Evolutionary conservation across 495 filamentous ascomycete species (phyloP), one percentile per base, ranked within the genome.

Genomic region (Penicillium fimorum): DNA sequence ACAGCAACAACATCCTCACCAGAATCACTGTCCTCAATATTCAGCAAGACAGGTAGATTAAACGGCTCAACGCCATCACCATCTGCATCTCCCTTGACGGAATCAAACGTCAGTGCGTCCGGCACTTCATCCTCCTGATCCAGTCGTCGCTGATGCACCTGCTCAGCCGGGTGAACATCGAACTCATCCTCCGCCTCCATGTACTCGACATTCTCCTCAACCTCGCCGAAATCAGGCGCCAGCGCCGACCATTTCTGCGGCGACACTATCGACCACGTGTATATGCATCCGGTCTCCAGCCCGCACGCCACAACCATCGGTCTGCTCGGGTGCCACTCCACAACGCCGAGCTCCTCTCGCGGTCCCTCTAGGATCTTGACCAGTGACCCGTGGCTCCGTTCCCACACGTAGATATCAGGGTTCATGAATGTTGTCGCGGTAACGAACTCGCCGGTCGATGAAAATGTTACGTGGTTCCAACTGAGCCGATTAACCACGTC

Each of bases 331-430:
- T 99, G 94, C 94, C 94, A 99, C 78, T 98, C 94, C 1, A 97
- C 90, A 6, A 92, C 86, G 20, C 91, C 92, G 32, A 96, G 83
- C 68, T 99, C 94, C 71, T 99, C 94, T 56, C 91, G 91, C 9
- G 93, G 90, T 0, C 92, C 92, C 68, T 99, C 94, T 17, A 97
- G 78, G 75, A 99, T 97, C 71, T 95, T 93, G 46, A 96, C 92
- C 18, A 99, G 75, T 59, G 89, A 93, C n/a, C 93, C 94, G 66
- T 91, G 87, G 48, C 85, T 87, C 47, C 94, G 84, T 74, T 99
- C 94, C 94, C 94, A 99, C 44, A 99, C 90, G 71, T 97, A 97
- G 57, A 99, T 88, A 67, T 97, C 93, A 53, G 96, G 90, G 67
- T 97, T 97, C 79, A 96, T 96, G 70, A 87, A 95, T 1, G 94